Evolutionary conservation across 2,329 filamentous ascomycete genomes (phyloP), one percentile per base, ranked within the genome.

Genomic region (Talaromyces amestolkiae): DNA sequence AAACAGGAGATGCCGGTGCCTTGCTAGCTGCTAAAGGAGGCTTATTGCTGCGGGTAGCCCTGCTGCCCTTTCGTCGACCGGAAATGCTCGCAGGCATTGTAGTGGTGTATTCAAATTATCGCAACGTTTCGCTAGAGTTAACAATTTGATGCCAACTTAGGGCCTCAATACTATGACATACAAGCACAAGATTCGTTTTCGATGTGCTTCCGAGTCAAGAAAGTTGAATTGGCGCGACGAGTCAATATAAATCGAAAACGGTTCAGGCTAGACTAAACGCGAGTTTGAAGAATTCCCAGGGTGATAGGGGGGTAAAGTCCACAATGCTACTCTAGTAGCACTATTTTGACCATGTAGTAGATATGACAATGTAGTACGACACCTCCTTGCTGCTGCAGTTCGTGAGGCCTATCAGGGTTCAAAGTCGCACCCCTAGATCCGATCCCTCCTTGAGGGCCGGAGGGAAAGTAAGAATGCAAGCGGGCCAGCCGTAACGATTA

Each of bases 41-140:
- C 22, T 41, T 59, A 19, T 59, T 51, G 24, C 39, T 24, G 61
- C 61, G 49, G 15, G 37, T n/a, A 45, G 39, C 41, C 37, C 61
- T 63, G 53, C 31, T 63, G 59, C 45, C 53, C 64, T 66, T 66
- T 61, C 59, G 64, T 45, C 64, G 64, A 54, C 59, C 53, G 27
- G 64, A 49, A 43, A 66, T 35, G 47, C 60, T 66, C 35, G 59
- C 47, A 24, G 64, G 27, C 64, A 66, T 66, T 27, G 49, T 54
- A n/a, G 24, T 54, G 37, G 24, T 47, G 13, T 39, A 33, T 33
- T 35, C 27, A 15, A 37, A 8, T 9, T 61, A 51, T 43, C 22
- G 22, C 33, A 39, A 61, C 3, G 33, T 53, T 19, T 22, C 35
- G 24, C 31, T 51, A 54, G 53, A 49, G 60, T 24, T 62, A 33